Evolutionary conservation across 2,329 filamentous ascomycete genomes (phyloP), one percentile per base, ranked within the genome.

Genomic region (Colletotrichum eremochloae): DNA sequence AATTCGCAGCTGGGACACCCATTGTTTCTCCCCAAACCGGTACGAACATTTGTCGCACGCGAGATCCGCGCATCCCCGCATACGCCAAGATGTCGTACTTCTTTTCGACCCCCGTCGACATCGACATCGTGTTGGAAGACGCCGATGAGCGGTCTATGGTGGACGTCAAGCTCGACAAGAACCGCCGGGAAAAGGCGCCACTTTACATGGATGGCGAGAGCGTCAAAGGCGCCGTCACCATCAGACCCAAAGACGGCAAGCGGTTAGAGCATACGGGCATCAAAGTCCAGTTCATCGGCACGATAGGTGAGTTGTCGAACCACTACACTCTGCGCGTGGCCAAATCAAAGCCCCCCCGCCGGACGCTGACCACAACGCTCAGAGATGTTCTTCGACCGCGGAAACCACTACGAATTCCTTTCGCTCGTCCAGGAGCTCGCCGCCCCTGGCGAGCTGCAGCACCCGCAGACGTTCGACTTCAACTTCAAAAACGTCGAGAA

Each of bases 401-500:
- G 96, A 78, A 99, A 98, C 82, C 96, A 98, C 86, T 97, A 99
- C 87, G 96, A 99, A 85, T 99, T 99, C 84, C 92, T 99, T 72
- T 97, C 95, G 46, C 90, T 98, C 38, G 96, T 96, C 78, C 97
- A 98, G 84, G 96, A 99, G 84, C 91, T 99, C 52, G 96, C 96
- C 24, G 95, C 96, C 24, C 96, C 96, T 2, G 96, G 96, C 82
- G 96, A 99, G 86, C 93, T 99, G 70, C 96, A 98, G 82, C 97
- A 99, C 84, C 96, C 96, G 55, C 96, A 99, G 86, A 98, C 95
- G 61, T 98, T 97, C 83, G 94, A 97, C 77, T 99, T 99, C 90
- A 97, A 98, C 86, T 99, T 99, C 90, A 98, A 98, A 84, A 99
- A 98, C 83, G 95, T 99, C 78, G 96, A 99, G 89, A 99, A 99